Evolutionary conservation across 2,329 filamentous ascomycete species (phyloP), one percentile per base, ranked within the genome.

Genomic region (Aspergillus vadensis): DNA sequence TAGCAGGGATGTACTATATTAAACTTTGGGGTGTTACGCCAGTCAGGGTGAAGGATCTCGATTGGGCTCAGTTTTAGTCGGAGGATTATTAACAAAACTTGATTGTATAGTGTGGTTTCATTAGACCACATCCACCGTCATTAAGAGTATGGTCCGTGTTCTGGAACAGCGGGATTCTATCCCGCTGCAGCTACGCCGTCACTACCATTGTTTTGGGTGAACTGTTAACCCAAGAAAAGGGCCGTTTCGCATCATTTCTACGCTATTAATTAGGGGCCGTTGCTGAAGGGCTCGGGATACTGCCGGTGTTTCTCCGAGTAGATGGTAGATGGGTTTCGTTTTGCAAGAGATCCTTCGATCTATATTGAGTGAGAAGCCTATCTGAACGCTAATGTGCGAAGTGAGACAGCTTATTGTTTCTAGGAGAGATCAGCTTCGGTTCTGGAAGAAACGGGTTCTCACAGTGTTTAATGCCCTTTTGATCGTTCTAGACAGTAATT

Each of bases 161-260:
- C 53, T 55, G 53, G 53, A 55, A 55, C 39, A 44, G n/a, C 32
- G 30, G 53, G 39, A 47, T 32, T n/a, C 38, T 30, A 49, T 25
- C 23, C 23, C 23, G 23, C 14, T 27, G 44, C 44, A 36, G 32
- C 32, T 36, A 12, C 32, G 32, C 32, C 32, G 10, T 36, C 32
- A 36, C 32, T 12, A 36, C 12, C 32, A 36, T 36, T 36, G 32
- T 36, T 36, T 36, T 14, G 32, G 12, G 32, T 14, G 32, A 36
- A 36, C 10, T 14, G 15, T 36, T 36, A 36, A 36, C 12, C 32
- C 32, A 36, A 12, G 12, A 36, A 36, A 14, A 36, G 12, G 5
- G 32, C 32, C 10, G 32, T 36, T 14, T 44, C 9, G 17, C 17
- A 44, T 14, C 21, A 44, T 7, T 44, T 2, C 41, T 14, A 4